These are phyloP conservation scores for Didymella keratinophila DNA, from an alignment of 2,329 filamentous ascomycete genomes.

Conservation along the genomic window DNA sequence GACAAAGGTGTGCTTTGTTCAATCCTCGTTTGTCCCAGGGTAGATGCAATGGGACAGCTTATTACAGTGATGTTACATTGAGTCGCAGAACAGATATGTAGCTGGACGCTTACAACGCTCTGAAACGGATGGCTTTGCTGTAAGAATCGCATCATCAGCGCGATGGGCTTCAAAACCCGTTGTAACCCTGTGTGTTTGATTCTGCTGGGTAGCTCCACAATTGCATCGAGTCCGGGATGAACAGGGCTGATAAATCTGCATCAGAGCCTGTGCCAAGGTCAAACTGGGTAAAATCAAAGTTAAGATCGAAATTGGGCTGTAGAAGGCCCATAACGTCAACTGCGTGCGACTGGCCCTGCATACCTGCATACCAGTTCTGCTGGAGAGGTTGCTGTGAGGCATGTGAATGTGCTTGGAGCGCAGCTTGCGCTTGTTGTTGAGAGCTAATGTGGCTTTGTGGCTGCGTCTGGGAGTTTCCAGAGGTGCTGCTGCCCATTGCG, in stretches of 20 bases:
- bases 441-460: conserved; percentile 19
- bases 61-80: conserved; percentile 9
- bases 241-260: conserved; percentile 47
- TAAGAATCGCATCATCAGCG: background rate
- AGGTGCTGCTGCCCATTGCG: conserved; percentile 48
- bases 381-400: conserved; percentile 30
- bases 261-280: conserved; percentile 48
- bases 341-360: conserved; percentile 25
- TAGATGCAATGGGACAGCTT: background rate
- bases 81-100: background rate
- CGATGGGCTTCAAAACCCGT: conserved; percentile 4
- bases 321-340: conserved; percentile 40
- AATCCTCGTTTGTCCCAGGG: conserved; percentile 1
- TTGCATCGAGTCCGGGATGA: conserved; percentile 46
- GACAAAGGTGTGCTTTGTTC: background rate
- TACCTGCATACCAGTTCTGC: conserved; percentile 42
- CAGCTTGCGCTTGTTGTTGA: conserved; percentile 38
- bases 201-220: conserved; percentile 40
- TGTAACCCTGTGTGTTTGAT: conserved; percentile 27
- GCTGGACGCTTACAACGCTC: conserved; percentile 8
- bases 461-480: conserved; percentile 17
- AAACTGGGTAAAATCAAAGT: conserved; percentile 49
- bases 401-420: conserved; percentile 37
- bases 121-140: conserved; percentile 5
- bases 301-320: conserved; percentile 42